Base-by-base conservation (phyloP, 2,329 filamentous ascomycete species). In the Parasarocladium wereldwijsianum region DNA sequence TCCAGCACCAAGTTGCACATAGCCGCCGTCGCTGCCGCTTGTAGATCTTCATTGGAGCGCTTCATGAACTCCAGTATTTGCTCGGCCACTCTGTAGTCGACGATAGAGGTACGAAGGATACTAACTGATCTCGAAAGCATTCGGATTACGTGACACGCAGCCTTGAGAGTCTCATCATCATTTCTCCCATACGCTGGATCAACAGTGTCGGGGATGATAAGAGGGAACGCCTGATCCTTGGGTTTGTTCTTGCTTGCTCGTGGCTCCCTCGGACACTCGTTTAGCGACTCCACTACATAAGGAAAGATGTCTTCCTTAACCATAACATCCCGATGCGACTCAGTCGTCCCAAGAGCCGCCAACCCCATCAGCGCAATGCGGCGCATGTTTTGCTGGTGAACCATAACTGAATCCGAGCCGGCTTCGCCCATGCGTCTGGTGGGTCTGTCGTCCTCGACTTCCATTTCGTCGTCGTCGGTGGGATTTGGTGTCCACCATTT, bases 1-100 rank as follows among this genome's bases (percentile, higher is more conserved):
- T 93, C 83, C 26, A 85, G 63, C 5, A 93, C 69, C 28, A 98
- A 55, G 49, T 98, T 98, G 42, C 77, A 84, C 22, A 92, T 70
- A 6, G 79, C 76, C 20, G 80, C 76, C 0, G 84, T 92, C 5
- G 87, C 84, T 28, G 85, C 84, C 46, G 90, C 76, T 46, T 86
- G 79, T 4, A 96, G 76, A 31, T 87, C 75, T 18, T 83, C 56
- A 40, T 90, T 72, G 6, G 66, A 64, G 50, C 90, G 79, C 34
- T 65, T 72, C 38, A 96, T 62, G 26, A 94, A 70, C 17, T 64
- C 62, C 40, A 86, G 78, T 6, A 93, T 58, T 4, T 86, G 86
- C 40, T 73, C 66, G 2, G 80, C 77, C 29, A 93, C 76, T 5
- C 76, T 79, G 35, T 83, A 74, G 51, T 98, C 90, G 34, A 93